Evolutionary conservation across 257 asterid species (phyloP), one percentile per base, ranked within the genome.

Genomic region (Handroanthus guayacan): DNA sequence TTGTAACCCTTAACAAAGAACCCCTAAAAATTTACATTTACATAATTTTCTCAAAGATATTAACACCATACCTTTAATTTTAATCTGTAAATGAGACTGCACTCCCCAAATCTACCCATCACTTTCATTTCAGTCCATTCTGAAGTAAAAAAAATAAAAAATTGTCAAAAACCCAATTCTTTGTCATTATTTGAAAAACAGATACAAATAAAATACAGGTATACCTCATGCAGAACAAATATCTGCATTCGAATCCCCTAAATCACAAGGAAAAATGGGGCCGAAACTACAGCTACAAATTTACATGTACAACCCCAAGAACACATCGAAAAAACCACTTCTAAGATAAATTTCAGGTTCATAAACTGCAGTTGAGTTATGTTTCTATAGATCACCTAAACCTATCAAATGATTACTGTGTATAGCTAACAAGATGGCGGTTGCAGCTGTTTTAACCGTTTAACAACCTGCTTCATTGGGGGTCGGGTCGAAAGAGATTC

Each of bases 391-490:
- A 37, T 12, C 64, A n/a, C 65, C 69, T 70, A 62, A 66, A 75
- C 79, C 73, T 62, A 82, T 58, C 73, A 83, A 66, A 63, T 44
- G 43, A 18, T 60, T 44, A 79, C 68, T 48, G 50, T 12, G 18
- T 55, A 63, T 14, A 8, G 39, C 92, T 91, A 93, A 77, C 93
- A 89, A 10, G 95, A 82, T 0, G 94, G 95, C 0, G 97, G 98
- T 61, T 90, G 98, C 50, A 94, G 97, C 63, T 92, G 98, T 75
- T 88, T 94, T 55, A 94, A 82, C 87, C 98, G 88, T 77, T 86
- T 85, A 5, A 90, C 97, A 20, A 90, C 98, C 85, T 86, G 97
- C 83, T 90, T 92, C 98, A 94, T 94, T 0, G 93, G 89, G 9
- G 98, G 97, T 85, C 97, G 84, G 31, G 89, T 87, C 1, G 96